A percentile compares a stretch with the other conserved stretches of the same genome.
Conservation (phyloP, 1,284 basidiomycete species). For the Ganoderma lingzhi region DNA sequence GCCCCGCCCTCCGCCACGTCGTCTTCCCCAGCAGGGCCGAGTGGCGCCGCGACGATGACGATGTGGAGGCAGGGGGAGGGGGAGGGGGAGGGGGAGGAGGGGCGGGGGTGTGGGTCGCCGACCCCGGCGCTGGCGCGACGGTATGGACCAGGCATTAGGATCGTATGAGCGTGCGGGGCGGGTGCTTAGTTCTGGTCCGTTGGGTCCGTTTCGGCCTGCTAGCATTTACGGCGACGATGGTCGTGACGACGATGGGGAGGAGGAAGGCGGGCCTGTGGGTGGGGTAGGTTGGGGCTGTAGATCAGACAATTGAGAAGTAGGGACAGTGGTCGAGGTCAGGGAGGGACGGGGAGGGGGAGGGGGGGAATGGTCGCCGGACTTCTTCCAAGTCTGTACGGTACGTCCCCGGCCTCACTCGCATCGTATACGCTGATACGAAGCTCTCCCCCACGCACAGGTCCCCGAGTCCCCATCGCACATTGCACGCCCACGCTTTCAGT, state of each 20-base stretch:
- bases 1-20: conserved; percentile 59
- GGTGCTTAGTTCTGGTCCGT: background rate
- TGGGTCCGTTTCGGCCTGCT: background rate
- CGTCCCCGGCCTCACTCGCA: background rate
- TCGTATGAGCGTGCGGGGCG: background rate
- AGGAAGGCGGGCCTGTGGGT: background rate
- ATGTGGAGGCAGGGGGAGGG: background rate
- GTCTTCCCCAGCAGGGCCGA: conserved; percentile 62
- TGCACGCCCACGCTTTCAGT: background rate
- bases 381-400: background rate
- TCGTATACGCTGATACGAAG: background rate
- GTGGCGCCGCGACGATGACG: conserved; percentile 45
- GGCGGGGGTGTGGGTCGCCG: conserved; percentile 43
- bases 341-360: background rate
- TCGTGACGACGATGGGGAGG: background rate
- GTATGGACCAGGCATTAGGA: conserved; percentile 31
- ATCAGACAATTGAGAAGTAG: background rate
- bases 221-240: background rate
- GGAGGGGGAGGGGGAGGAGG: background rate
- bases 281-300: background rate
- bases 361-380: background rate
- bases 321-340: background rate
- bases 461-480: background rate
- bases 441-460: background rate
- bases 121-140: conserved; percentile 19